phyloP scores from a whole-genome alignment of 495 filamentous ascomycete species.

The Annulohypoxylon bovei region DNA sequence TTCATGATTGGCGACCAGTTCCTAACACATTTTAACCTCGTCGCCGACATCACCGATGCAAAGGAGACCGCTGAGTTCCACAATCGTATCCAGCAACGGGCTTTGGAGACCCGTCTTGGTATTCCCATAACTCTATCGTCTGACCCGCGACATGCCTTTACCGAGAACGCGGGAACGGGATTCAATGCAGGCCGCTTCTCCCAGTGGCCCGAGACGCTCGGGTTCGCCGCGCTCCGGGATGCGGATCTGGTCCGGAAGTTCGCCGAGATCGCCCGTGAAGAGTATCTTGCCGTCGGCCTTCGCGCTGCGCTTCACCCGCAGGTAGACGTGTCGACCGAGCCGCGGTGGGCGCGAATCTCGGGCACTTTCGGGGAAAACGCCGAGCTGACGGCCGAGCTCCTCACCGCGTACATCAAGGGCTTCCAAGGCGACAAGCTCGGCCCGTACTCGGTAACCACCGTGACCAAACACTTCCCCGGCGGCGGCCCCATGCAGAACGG shows the following conservation, averaged over 20 bases:
- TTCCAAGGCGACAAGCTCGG: slow-evolving; percentile 40
- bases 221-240: slow-evolving; percentile 36
- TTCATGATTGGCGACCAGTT: slow-evolving; percentile 38
- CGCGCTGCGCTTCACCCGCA: slow-evolving; percentile 50
- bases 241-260: slow-evolving; percentile 27
- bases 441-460: slow-evolving; percentile 40
- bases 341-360: slow-evolving; percentile 49
- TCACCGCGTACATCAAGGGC: slow-evolving; percentile 40
- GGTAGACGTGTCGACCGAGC: slow-evolving; percentile 51
- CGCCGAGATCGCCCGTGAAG: slow-evolving; percentile 38
- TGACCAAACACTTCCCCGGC: slow-evolving; percentile 55
- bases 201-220: slow-evolving; percentile 44
- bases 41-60: slow-evolving; percentile 26
- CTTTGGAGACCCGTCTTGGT: slow-evolving; percentile 37
- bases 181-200: slow-evolving; percentile 38
- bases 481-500: slow-evolving; percentile 50
- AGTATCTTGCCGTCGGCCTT: slow-evolving; percentile 39
- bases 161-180: slow-evolving; percentile 36
- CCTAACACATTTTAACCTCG: slow-evolving; percentile 39
- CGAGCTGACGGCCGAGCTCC: slow-evolving; percentile 40
- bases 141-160: slow-evolving; percentile 39
- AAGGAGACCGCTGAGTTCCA: slow-evolving; percentile 27
- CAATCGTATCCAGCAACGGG: slow-evolving; percentile 35
- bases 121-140: slow-evolving; percentile 40
- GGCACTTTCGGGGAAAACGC: slow-evolving; percentile 49